Evolutionary conservation across 2,329 filamentous ascomycete species (phyloP).

Genomic region (Aspergillus pseudonomiae): DNA sequence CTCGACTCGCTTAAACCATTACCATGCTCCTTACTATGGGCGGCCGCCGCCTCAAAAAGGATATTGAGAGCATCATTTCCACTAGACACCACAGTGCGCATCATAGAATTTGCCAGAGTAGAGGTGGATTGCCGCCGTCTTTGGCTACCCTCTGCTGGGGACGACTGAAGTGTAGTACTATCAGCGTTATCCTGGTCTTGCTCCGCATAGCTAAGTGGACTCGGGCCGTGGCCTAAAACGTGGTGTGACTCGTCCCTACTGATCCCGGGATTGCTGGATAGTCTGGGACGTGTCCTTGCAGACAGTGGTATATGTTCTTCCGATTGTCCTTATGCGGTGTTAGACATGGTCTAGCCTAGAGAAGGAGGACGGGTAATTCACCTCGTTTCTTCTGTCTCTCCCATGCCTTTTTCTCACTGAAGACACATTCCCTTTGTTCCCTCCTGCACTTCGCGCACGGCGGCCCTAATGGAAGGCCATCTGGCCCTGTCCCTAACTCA

Average conservation of each 20-base stretch:
- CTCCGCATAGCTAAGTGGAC: conserved; percentile 4
- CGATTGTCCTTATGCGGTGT: conserved; percentile 11
- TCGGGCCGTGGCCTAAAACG: conserved; percentile 2
- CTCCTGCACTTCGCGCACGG: conserved; percentile 54
- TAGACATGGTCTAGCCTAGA: not conserved
- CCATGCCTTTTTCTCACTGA: conserved; percentile 48
- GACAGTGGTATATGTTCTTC: conserved; percentile 12
- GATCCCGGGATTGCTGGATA: conserved; percentile 8
- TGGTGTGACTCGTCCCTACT: conserved; percentile 10
- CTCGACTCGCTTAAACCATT: conserved; percentile 35
- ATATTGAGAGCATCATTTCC: conserved; percentile 58
- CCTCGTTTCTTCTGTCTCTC: conserved; percentile 41
- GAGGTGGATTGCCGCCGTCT: conserved; percentile 32
- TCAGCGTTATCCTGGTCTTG: conserved; percentile 2
- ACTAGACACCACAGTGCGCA: conserved; percentile 54
- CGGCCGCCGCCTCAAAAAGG: conserved; percentile 54
- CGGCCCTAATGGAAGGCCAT: conserved; percentile 41
- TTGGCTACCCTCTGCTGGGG: conserved; percentile 8
- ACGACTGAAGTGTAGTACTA: conserved; percentile 7
- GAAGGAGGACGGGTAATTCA: conserved; percentile 19
- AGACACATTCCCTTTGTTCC: conserved; percentile 55
- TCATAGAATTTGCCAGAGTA: conserved; percentile 40
- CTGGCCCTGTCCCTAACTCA: conserved; percentile 47
- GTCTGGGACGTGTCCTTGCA: conserved; percentile 11
- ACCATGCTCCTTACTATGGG: conserved; percentile 44